phyloP scores from a whole-genome alignment of 2,329 filamentous ascomycete species.

The Exophiala dermatitidis region DNA sequence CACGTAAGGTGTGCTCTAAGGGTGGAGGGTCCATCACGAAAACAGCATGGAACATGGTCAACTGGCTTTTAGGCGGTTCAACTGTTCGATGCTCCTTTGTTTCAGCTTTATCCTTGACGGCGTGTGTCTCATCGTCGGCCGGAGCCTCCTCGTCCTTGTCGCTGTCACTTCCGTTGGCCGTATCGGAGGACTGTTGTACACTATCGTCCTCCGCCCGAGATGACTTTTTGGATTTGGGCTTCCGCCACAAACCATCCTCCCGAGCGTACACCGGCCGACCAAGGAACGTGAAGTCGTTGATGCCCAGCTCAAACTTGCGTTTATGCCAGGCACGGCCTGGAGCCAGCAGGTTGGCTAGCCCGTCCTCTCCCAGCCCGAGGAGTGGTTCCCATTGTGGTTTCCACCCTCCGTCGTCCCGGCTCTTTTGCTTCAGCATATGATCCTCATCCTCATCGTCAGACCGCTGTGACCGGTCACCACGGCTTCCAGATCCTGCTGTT shows the following conservation, averaged over 20 bases:
- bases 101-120: background rate
- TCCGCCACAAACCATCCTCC: slow-evolving; percentile 68
- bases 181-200: slow-evolving; percentile 28
- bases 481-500: too few relatives aligned
- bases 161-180: slow-evolving; percentile 10
- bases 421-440: slow-evolving; percentile 10
- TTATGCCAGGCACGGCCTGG: slow-evolving; percentile 69
- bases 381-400: slow-evolving; percentile 51
- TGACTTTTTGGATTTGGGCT: slow-evolving; percentile 36
- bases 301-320: slow-evolving; percentile 69
- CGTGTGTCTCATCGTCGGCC: slow-evolving; percentile 1
- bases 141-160: slow-evolving; percentile 12
- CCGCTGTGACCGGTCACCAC: slow-evolving; percentile 7
- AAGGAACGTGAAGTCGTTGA: slow-evolving; percentile 72
- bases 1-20: slow-evolving; percentile 62
- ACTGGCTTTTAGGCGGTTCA: slow-evolving; percentile 45
- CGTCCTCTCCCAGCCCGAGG: slow-evolving; percentile 65
- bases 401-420: slow-evolving; percentile 17
- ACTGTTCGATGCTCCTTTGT: background rate
- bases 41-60: slow-evolving; percentile 98
- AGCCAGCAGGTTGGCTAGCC: slow-evolving; percentile 71
- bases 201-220: slow-evolving; percentile 25
- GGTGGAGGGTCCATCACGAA: slow-evolving; percentile 79
- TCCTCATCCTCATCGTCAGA: slow-evolving; percentile 19
- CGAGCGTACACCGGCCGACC: slow-evolving; percentile 78